phyloP scores from a whole-genome alignment of 768 basidiomycete genomes.

The Boletus vinaceobasis region DNA sequence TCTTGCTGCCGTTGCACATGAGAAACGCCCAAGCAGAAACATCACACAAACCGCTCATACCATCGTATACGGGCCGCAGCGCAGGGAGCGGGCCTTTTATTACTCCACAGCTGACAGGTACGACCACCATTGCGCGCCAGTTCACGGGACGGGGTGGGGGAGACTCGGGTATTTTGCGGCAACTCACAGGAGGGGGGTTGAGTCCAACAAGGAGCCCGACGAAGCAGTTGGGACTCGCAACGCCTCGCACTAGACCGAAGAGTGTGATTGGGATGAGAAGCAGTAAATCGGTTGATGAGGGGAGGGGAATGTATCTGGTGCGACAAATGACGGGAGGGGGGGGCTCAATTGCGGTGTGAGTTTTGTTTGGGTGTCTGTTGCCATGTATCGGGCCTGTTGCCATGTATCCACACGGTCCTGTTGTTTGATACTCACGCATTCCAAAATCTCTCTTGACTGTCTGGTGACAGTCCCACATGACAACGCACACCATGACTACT shows the following conservation, averaged over 20 bases:
- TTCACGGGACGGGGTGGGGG: slow-evolving; percentile 60
- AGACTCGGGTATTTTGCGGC: slow-evolving; percentile 39
- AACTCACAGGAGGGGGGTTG: slow-evolving; percentile 64
- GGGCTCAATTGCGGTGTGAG: slow-evolving; percentile 24
- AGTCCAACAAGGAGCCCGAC: slow-evolving; percentile 75
- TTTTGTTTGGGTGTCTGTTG: neutral
- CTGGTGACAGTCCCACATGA: slow-evolving; percentile 2
- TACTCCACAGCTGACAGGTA: slow-evolving; percentile 60
- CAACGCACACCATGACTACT: slow-evolving; percentile 4
- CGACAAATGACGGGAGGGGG: slow-evolving; percentile 70
- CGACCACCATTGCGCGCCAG: slow-evolving; percentile 70
- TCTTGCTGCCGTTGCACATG: slow-evolving; percentile 49
- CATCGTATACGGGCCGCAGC: slow-evolving; percentile 42
- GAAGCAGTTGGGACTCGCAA: slow-evolving; percentile 52
- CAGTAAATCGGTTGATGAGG: slow-evolving; percentile 63
- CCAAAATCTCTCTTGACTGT: neutral
- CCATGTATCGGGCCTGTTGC: neutral
- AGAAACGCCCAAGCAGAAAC: slow-evolving; percentile 51
- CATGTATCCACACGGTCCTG: neutral
- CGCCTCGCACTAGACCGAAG: slow-evolving; percentile 62
- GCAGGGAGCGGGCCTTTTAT: slow-evolving; percentile 31
- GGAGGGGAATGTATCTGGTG: slow-evolving; percentile 67
- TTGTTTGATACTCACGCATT: neutral
- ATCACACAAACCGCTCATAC: slow-evolving; percentile 47
- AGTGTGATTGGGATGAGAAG: slow-evolving; percentile 71